phyloP scores from a whole-genome alignment of 2,329 filamentous ascomycete genomes.

The Fusarium decemcellulare region DNA sequence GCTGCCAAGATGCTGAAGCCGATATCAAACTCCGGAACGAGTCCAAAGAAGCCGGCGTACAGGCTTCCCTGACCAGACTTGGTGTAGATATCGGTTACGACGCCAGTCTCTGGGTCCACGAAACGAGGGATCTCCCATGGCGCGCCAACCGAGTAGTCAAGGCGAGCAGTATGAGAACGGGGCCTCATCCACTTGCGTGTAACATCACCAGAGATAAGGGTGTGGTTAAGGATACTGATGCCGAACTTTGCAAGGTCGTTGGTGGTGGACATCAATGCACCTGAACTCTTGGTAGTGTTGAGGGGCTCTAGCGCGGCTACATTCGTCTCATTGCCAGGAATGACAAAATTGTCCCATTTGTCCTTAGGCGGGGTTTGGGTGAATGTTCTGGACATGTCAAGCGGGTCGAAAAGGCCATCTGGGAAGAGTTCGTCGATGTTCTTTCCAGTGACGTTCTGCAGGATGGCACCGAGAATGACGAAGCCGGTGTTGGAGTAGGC shows the following conservation, averaged over 20 bases:
- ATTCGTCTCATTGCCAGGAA: slow-evolving; percentile 1
- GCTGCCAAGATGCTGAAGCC: slow-evolving; percentile 57
- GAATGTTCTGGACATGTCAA: slow-evolving; percentile 20
- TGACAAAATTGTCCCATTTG: slow-evolving; percentile 1
- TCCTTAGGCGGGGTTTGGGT: not conserved
- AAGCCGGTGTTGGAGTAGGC: slow-evolving; percentile 31
- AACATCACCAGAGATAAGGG: slow-evolving; percentile 50
- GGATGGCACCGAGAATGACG: slow-evolving; percentile 19
- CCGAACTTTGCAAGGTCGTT: slow-evolving; percentile 39
- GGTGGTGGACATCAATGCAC: slow-evolving; percentile 21
- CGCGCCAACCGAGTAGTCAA: slow-evolving; percentile 54
- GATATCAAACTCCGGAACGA: slow-evolving; percentile 60
- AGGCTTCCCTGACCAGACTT: slow-evolving; percentile 15
- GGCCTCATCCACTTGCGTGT: slow-evolving; percentile 59
- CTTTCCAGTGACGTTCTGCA: slow-evolving; percentile 21
- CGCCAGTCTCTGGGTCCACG: slow-evolving; percentile 54
- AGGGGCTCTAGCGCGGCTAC: not conserved
- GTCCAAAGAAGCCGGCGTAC: slow-evolving; percentile 52
- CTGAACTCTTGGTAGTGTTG: slow-evolving; percentile 17
- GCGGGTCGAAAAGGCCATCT: slow-evolving; percentile 21
- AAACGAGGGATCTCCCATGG: slow-evolving; percentile 60
- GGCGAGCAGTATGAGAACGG: slow-evolving; percentile 54
- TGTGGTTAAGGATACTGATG: slow-evolving; percentile 34
- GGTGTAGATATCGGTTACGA: slow-evolving; percentile 50
- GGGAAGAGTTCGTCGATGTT: slow-evolving; percentile 5